Evolutionary conservation across 73 alveolate species (phyloP).

Genomic region (Tetrahymena elliotti): DNA sequence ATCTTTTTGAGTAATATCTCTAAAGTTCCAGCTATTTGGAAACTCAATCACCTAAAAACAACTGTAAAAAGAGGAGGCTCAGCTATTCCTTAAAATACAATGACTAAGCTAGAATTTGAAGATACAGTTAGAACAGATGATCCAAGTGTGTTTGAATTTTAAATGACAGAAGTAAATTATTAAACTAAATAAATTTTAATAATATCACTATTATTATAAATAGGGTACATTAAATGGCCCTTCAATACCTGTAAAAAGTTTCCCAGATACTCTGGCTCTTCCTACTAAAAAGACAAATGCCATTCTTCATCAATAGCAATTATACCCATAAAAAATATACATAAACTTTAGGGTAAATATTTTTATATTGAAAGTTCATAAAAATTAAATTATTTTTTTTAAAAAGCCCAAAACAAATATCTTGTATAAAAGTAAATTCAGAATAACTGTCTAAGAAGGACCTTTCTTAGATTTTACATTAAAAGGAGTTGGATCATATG

Average conservation of each 20-base stretch:
- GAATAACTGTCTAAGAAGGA: constrained; percentile 37
- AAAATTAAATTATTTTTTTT: not conserved
- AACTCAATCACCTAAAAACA: constrained; percentile 56
- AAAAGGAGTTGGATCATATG: constrained; percentile 19
- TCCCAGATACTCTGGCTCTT: constrained; percentile 36
- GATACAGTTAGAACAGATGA: constrained; percentile 67
- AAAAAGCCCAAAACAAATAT: constrained; percentile 16
- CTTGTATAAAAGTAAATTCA: constrained; percentile 21
- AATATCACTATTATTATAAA: not conserved
- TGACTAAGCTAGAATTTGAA: constrained; percentile 56
- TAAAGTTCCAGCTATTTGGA: constrained; percentile 68
- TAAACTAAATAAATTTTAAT: not conserved
- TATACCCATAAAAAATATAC: constrained; percentile 12
- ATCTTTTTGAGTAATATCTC: constrained; percentile 55
- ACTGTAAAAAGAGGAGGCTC: constrained; percentile 43
- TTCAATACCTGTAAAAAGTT: constrained; percentile 26
- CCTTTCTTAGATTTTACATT: constrained; percentile 32
- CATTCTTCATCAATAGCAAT: not conserved
- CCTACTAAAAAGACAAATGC: constrained; percentile 8
- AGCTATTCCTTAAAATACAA: constrained; percentile 57
- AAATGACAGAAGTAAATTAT: constrained; percentile 30
- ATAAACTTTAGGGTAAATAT: constrained; percentile 25
- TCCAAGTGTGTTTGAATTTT: constrained; percentile 72
- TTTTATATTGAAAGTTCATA: not conserved
- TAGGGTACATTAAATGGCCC: constrained; percentile 22